These are phyloP conservation scores for Xylaria intraflava DNA, from an alignment of 495 filamentous ascomycete genomes.

Conservation along the genomic window DNA sequence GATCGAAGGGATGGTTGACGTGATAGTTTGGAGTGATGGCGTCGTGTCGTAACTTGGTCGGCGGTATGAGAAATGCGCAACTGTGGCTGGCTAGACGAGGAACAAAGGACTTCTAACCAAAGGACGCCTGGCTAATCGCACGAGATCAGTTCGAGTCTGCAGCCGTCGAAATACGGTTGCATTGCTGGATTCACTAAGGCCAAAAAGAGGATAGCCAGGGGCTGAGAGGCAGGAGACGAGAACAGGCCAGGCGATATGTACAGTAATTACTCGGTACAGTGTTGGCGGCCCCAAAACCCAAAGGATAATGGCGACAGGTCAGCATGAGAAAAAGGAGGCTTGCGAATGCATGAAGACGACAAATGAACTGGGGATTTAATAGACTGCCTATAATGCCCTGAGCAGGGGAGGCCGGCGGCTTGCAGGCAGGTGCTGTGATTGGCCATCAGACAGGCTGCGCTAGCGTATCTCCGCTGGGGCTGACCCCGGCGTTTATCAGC, in stretches of 20 bases:
- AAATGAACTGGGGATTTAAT: not conserved
- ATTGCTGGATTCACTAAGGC: not conserved
- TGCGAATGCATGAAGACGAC: slow-evolving; percentile 2
- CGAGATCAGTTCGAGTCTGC: not conserved
- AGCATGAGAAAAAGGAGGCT: slow-evolving; percentile 11
- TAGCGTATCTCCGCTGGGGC: too few species aligned
- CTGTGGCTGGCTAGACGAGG: not conserved
- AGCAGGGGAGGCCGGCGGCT: slow-evolving; percentile 3
- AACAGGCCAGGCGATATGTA: too few species aligned
- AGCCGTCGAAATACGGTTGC: not conserved
- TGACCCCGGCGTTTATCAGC: too few species aligned
- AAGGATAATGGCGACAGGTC: not conserved
- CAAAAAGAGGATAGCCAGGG: not conserved
- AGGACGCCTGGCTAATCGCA: not conserved
- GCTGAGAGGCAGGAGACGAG: not conserved
- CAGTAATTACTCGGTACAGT: too few species aligned
- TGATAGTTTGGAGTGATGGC: not conserved
- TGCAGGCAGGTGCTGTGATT: not conserved
- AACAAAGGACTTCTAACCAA: slow-evolving; percentile 1
- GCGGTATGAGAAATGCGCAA: not conserved
- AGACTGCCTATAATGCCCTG: not conserved
- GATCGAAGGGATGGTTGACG: not conserved
- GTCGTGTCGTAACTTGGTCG: not conserved
- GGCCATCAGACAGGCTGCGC: too few species aligned
- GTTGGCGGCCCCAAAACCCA: too few species aligned